phyloP scores from a whole-genome alignment of 306 rosid species.

The Leucaena leucocephala region DNA sequence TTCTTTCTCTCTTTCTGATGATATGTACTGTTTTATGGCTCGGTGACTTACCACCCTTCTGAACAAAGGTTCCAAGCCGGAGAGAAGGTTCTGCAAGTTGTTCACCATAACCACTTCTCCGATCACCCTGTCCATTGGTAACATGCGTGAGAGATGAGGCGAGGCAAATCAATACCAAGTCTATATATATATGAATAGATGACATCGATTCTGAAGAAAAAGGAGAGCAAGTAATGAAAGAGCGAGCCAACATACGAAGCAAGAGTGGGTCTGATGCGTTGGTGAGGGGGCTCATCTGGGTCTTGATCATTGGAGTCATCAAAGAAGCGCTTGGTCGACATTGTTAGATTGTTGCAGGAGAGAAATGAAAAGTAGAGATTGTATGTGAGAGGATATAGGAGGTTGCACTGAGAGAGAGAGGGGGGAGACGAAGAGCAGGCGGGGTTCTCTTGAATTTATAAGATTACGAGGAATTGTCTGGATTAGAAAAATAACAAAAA shows the following conservation, averaged over 20 bases:
- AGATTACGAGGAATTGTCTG: background rate
- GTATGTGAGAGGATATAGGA: no score
- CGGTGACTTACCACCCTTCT: slow-evolving; percentile 67
- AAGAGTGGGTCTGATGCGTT: slow-evolving; percentile 51
- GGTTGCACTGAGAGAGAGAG: background rate
- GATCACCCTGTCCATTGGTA: slow-evolving; percentile 55
- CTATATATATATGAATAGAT: no score
- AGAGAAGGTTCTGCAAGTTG: slow-evolving; percentile 57
- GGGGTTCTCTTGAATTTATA: slow-evolving; percentile 16
- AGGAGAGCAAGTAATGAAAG: background rate
- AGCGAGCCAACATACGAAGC: slow-evolving; percentile 63
- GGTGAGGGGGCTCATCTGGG: slow-evolving; percentile 49
- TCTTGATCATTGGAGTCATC: slow-evolving; percentile 46
- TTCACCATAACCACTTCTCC: slow-evolving; percentile 67
- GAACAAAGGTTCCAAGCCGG: slow-evolving; percentile 75
- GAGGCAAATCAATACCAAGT: background rate
- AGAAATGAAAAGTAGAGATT: background rate
- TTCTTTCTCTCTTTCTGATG: background rate
- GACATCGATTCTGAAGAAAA: no score
- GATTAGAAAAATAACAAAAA: background rate
- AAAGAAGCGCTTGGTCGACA: slow-evolving; percentile 64
- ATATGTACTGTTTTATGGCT: background rate
- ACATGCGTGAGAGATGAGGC: slow-evolving; percentile 15
- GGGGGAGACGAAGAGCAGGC: background rate
- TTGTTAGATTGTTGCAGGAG: background rate